Conservation (phyloP, 2,329 filamentous ascomycete species). For the Ascochyta pisi region DNA sequence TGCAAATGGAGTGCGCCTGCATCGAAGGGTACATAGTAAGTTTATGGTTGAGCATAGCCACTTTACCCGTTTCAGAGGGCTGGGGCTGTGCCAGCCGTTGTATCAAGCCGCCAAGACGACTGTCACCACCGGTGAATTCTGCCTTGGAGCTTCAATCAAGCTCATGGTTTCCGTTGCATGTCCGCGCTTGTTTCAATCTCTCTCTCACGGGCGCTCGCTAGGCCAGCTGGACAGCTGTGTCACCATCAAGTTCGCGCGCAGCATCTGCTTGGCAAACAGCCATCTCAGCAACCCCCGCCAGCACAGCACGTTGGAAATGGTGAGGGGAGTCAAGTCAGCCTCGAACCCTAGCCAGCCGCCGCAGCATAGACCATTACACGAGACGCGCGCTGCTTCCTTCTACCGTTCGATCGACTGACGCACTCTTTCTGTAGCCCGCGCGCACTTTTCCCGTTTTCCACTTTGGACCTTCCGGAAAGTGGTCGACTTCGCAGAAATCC, state of each 20-base stretch:
- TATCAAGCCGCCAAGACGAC: slow-evolving; percentile 38
- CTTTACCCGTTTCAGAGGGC: slow-evolving; percentile 15
- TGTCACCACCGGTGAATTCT: slow-evolving; percentile 44
- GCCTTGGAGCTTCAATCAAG: slow-evolving; percentile 42
- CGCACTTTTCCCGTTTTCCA: slow-evolving; percentile 30
- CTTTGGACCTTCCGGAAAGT: slow-evolving; percentile 33
- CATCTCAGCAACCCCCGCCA: slow-evolving; percentile 32
- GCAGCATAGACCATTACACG: slow-evolving; percentile 27
- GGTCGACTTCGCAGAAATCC: slow-evolving; percentile 34
- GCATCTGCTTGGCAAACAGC: slow-evolving; percentile 39
- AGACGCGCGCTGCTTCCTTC: slow-evolving; percentile 33
- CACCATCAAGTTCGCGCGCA: slow-evolving; percentile 26
- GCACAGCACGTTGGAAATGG: slow-evolving; percentile 24
- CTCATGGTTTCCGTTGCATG: slow-evolving; percentile 37
- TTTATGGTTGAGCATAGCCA: slow-evolving; percentile 15
- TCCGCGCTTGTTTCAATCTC: slow-evolving; percentile 39
- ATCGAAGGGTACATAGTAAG: not conserved
- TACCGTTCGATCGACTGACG: slow-evolving; percentile 26
- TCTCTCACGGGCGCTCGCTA: slow-evolving; percentile 23
- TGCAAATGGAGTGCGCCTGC: slow-evolving; percentile 5
- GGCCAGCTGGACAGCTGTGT: slow-evolving; percentile 25
- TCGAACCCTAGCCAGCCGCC: slow-evolving; percentile 36
- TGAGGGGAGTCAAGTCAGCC: slow-evolving; percentile 42
- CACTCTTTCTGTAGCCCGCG: slow-evolving; percentile 29
- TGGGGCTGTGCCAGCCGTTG: slow-evolving; percentile 44